Conservation (phyloP, 2,329 filamentous ascomycete species). For the Lizonia empirigonia region DNA sequence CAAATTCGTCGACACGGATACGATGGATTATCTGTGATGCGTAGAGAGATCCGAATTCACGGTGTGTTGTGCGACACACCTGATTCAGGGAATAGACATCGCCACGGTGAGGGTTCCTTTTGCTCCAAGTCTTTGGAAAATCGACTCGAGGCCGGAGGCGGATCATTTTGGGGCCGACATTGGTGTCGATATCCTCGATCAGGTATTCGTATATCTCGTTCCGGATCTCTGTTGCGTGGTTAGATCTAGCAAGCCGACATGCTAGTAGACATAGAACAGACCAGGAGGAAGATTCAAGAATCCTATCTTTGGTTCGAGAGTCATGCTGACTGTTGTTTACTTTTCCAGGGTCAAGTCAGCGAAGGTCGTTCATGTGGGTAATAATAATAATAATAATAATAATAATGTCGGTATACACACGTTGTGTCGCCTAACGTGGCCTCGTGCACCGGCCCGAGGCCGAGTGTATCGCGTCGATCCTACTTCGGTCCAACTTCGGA, state of each 20-base stretch:
- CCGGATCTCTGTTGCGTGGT: slow-evolving; percentile 2
- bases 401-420: too few species aligned
- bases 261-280: background rate
- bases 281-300: slow-evolving; percentile 8
- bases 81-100: slow-evolving; percentile 7
- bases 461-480: too few species aligned
- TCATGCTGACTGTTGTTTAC: background rate
- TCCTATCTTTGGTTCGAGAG: background rate
- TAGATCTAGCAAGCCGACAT: too few species aligned
- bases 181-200: slow-evolving; percentile 13
- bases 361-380: slow-evolving; percentile 11
- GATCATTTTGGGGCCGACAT: slow-evolving; percentile 10
- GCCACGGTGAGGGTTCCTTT: slow-evolving; percentile 7
- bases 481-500: too few species aligned
- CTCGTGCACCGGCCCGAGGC: too few species aligned
- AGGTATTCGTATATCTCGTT: slow-evolving; percentile 8
- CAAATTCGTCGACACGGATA: background rate
- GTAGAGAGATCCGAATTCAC: slow-evolving; percentile 10
- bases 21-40: slow-evolving; percentile 5
- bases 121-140: slow-evolving; percentile 6
- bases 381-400: too few species aligned
- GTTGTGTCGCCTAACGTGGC: too few species aligned
- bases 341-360: too few species aligned
- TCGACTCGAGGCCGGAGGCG: slow-evolving; percentile 2
- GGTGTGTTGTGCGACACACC: slow-evolving; percentile 3